phyloP scores from a whole-genome alignment of 2,329 filamentous ascomycete genomes.

The Fusarium lyarnte region DNA sequence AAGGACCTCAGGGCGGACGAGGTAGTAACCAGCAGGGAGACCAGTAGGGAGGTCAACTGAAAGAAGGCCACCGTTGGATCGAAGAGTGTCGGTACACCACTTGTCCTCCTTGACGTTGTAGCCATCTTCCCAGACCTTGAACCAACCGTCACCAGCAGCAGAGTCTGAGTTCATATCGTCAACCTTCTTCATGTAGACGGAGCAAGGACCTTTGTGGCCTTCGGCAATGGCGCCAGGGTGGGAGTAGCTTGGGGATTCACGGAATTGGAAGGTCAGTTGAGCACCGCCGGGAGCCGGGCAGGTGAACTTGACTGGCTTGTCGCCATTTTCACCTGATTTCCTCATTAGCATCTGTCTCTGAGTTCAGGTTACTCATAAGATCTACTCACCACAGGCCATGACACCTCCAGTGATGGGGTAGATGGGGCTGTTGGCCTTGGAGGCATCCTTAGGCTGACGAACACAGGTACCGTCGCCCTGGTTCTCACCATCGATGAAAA shows the following conservation, averaged over 20 bases:
- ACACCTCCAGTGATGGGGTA: constrained; percentile 64
- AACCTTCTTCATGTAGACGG: constrained; percentile 78
- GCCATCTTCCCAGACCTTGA: constrained; percentile 79
- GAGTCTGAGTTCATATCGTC: constrained; percentile 61
- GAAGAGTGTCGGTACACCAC: constrained; percentile 78
- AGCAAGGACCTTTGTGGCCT: constrained; percentile 74
- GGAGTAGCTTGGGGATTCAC: constrained; percentile 65
- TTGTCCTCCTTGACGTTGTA: constrained; percentile 64
- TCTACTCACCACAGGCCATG: constrained; percentile 74
- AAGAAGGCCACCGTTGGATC: constrained; percentile 70
- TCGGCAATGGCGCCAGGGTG: constrained; percentile 65
- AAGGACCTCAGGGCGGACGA: constrained; percentile 76
- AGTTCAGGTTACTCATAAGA: fast-evolving
- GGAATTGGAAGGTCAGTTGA: constrained; percentile 73
- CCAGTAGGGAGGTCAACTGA: constrained; percentile 69
- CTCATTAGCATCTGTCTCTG: neutral
- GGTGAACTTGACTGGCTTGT: constrained; percentile 56
- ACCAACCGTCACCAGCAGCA: constrained; percentile 75
- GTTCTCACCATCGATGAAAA: constrained; percentile 68
- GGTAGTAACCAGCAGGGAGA: constrained; percentile 73
- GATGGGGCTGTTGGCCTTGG: constrained; percentile 66
- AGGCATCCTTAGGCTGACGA: constrained; percentile 67
- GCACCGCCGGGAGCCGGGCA: constrained; percentile 62
- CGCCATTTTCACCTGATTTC: constrained; percentile 54
- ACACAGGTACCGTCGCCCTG: constrained; percentile 79